Base-by-base conservation (phyloP, 129 eudicot genomes). In the Solidago caesia region DNA sequence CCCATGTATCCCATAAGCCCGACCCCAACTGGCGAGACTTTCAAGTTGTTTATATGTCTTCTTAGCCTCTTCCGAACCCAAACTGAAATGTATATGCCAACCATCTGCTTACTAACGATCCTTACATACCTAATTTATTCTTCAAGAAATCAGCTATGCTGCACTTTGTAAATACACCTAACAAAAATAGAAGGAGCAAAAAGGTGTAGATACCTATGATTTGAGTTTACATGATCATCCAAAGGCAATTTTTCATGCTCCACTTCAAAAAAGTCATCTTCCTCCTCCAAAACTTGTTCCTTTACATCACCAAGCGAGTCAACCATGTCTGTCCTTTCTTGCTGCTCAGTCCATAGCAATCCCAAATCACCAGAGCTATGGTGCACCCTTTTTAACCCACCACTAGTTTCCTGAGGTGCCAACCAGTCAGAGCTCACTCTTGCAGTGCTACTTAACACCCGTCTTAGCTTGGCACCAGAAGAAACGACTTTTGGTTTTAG, bases 1-100 rank as follows among this genome's bases (percentile, higher is more conserved):
- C 99, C 99, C 97, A 95, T 88, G 86, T 95, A 95, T 39, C 99
- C 99, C 99, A 95, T 95, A 42, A 95, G 94, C 58, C 99, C 99
- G 51, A 91, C 90, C 39, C 99, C 99, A 44, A 95, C 99, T 9
- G 97, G 97, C n/a, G 93, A 87, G 12, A 95, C 99, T 84, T 84
- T 87, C 76, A 95, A 77, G 86, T 91, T 84, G 78, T 87, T 87
- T 85, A 95, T 84, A 81, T 89, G 97, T 74, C 96, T 83, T 87
- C 99, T 87, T 70, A 91, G 82, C 79, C 89, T 84, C 81, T 85
- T 84, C n/a, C 92, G 89, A 44, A 91, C 97, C 99, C 99, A 95
- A 60, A 95, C 79, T 4, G 99, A 95, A 33, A 95, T 79, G 72
- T 91, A 95, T 80, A 95, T 85, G 42, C 99, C 99, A 29, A 95